phyloP scores from a whole-genome alignment of 2,329 filamentous ascomycete genomes.

The Xylariaceae sp. region DNA sequence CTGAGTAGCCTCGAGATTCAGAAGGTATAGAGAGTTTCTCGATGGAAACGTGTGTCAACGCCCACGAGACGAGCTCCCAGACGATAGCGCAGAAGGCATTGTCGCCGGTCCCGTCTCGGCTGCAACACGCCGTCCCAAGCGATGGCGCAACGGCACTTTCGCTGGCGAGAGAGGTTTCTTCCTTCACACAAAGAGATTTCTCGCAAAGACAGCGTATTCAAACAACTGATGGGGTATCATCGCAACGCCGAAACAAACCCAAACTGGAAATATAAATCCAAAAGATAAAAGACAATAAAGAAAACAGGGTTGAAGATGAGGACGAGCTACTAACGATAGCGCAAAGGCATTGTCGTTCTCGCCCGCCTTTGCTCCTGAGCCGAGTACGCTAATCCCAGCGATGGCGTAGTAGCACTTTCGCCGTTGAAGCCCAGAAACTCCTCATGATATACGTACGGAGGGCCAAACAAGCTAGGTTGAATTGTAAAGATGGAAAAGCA shows the following conservation, averaged over 20 bases:
- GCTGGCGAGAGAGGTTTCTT: constrained; percentile 42
- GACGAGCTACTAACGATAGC: constrained; percentile 45
- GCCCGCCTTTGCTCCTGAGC: constrained; percentile 27
- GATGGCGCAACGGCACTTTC: constrained; percentile 57
- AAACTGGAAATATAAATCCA: constrained; percentile 20
- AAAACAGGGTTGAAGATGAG: constrained; percentile 32
- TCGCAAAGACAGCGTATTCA: constrained; percentile 58
- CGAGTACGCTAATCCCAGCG: constrained; percentile 41
- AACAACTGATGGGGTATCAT: constrained; percentile 62
- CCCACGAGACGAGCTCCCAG: constrained; percentile 46
- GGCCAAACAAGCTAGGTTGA: constrained; percentile 33
- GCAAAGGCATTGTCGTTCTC: constrained; percentile 49
- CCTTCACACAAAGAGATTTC: constrained; percentile 31
- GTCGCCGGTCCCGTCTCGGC: constrained; percentile 52
- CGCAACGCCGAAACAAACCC: constrained; percentile 41
- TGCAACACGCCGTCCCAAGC: constrained; percentile 55
- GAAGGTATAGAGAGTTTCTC: constrained; percentile 21
- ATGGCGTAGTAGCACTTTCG: constrained; percentile 50
- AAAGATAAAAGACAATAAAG: constrained; percentile 24
- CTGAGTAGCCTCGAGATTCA: constrained; percentile 1
- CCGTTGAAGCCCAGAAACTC: constrained; percentile 36
- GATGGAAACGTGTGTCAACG: constrained; percentile 35
- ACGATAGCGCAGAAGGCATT: constrained; percentile 63
- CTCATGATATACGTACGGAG: constrained; percentile 41
- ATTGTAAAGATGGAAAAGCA: constrained; percentile 26